Percentiles rank a stretch among this genome's conserved stretches.
phyloP scores from a whole-genome alignment of 2,329 filamentous ascomycete species.

The Trichoderma polysporum region DNA sequence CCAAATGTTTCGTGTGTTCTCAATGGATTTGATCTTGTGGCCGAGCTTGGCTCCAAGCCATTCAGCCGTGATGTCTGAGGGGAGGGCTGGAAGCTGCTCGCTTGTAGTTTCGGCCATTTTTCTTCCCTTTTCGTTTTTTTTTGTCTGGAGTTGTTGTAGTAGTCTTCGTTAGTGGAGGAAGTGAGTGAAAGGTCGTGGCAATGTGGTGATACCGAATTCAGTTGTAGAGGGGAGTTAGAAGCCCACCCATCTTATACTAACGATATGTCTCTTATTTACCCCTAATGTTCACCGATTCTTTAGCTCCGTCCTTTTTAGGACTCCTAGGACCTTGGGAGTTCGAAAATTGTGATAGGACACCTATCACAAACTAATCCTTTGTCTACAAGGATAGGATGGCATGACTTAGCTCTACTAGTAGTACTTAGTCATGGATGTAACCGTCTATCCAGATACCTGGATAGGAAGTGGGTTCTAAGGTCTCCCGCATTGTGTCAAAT shows the following conservation, averaged over 20 bases:
- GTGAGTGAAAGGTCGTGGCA: neutral
- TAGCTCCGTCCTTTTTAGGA: neutral
- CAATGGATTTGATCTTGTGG: neutral
- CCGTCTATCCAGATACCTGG: neutral
- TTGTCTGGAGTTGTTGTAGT: neutral
- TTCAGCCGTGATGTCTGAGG: neutral
- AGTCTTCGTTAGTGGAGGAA: neutral
- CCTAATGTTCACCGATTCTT: neutral
- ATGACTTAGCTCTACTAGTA: neutral
- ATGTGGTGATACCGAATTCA: neutral
- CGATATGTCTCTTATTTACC: neutral
- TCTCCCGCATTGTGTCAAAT: neutral
- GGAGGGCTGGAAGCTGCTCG: neutral
- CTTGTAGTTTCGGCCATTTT: neutral
- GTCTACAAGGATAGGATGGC: neutral
- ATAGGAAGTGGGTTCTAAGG: neutral
- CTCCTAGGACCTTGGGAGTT: neutral
- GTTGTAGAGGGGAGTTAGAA: neutral
- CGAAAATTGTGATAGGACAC: neutral
- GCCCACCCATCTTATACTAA: neutral
- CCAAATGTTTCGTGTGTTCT: conserved; percentile 2
- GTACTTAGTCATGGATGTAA: neutral
- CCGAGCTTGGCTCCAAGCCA: conserved; percentile 7
- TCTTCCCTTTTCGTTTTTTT: no score
- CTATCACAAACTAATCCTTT: neutral